These are phyloP conservation scores for Heliosperma pusillum DNA, from an alignment of 148 eudicot genomes.

Conservation along the genomic window DNA sequence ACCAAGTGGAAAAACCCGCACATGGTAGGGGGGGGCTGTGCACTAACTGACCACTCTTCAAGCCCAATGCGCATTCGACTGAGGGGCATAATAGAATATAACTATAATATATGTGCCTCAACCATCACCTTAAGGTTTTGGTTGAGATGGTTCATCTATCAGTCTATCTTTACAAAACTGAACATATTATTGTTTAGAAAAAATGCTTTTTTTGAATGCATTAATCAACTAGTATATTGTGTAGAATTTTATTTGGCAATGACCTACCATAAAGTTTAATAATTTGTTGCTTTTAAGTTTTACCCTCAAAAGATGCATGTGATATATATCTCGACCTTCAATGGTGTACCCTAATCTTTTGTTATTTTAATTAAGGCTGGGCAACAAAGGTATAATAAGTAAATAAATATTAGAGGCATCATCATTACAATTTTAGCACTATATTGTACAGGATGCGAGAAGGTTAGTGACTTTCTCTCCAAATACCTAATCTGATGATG, in stretches of 20 bases:
- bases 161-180: no score
- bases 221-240: no score
- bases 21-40: no score
- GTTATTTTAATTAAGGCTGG: constrained; percentile 1
- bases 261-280: constrained; percentile 22
- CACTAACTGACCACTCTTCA: no score
- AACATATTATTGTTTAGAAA: no score
- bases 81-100: no score
- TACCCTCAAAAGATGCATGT: constrained; percentile 29
- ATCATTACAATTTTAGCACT: constrained; percentile 25
- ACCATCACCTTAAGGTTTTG: no score
- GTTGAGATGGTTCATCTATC: no score
- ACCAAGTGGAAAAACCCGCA: no score
- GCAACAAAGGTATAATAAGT: constrained; percentile 22
- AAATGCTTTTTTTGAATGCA: no score
- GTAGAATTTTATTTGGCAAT: neutral
- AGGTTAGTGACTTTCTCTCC: constrained; percentile 9
- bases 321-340: constrained; percentile 27
- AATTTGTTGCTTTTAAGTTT: constrained; percentile 26
- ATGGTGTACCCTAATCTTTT: constrained; percentile 27
- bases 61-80: no score
- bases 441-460: constrained; percentile 14
- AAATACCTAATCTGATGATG: constrained; percentile 25
- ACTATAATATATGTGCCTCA: no score
- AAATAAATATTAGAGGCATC: constrained; percentile 10